Conservation (phyloP, 306 rosid species). For the Pyrus pyrifolia region DNA sequence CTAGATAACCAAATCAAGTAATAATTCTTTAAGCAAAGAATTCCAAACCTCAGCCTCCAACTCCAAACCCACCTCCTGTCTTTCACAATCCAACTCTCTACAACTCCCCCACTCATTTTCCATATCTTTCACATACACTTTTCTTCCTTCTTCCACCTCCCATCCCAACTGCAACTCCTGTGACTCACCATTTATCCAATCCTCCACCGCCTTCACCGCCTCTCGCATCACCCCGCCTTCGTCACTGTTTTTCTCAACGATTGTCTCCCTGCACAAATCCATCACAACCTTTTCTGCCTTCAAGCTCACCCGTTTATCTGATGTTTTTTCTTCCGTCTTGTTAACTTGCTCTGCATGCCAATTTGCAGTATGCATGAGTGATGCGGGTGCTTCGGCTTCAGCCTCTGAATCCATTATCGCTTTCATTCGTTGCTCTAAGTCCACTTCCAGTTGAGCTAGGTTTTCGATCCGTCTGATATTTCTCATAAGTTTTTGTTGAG, state of each 20-base stretch:
- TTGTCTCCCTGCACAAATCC: conserved; percentile 47
- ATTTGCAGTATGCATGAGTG: not conserved
- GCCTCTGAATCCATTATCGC: conserved; percentile 4
- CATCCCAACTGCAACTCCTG: conserved; percentile 39
- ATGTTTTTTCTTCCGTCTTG: conserved; percentile 13
- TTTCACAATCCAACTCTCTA: conserved; percentile 30
- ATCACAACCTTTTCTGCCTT: conserved; percentile 38
- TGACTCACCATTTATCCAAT: conserved; percentile 47
- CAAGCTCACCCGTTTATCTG: not conserved
- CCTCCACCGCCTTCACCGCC: conserved; percentile 30
- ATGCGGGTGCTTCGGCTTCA: conserved; percentile 12
- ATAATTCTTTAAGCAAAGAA: conserved; percentile 39
- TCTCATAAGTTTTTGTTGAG: conserved; percentile 27
- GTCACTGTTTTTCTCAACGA: not conserved
- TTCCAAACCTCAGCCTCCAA: conserved; percentile 42
- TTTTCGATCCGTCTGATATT: conserved; percentile 38
- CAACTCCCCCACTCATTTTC: conserved; percentile 36
- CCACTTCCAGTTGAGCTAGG: conserved; percentile 25
- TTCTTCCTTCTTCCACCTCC: conserved; percentile 43
- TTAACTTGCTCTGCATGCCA: not conserved
- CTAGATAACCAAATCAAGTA: conserved; percentile 34
- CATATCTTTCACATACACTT: conserved; percentile 42
- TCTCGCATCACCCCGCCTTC: not conserved
- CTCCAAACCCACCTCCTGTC: conserved; percentile 23
- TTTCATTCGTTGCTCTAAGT: conserved; percentile 38